Percentiles rank a stretch among this genome's conserved stretches.
These are phyloP conservation scores for Termitomyces sp. DNA, from an alignment of 768 basidiomycete species.

Conservation along the genomic window DNA sequence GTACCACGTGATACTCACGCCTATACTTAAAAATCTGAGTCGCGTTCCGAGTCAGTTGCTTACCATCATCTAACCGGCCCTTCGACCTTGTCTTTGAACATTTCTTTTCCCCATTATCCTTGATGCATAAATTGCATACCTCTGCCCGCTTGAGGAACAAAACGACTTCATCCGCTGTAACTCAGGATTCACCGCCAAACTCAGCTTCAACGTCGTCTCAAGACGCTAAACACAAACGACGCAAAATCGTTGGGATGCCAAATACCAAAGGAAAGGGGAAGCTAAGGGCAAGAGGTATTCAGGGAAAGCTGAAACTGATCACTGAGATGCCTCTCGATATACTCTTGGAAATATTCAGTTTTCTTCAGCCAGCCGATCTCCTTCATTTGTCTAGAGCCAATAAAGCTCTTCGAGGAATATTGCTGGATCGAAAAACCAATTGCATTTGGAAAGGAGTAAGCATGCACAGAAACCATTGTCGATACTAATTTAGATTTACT, in stretches of 20 bases:
- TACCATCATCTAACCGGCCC: not conserved
- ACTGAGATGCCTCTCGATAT: conserved; percentile 34
- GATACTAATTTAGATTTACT: not conserved
- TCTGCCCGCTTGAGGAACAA: conserved; percentile 8
- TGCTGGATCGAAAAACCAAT: conserved; percentile 22
- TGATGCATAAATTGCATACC: not conserved
- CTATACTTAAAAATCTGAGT: no score
- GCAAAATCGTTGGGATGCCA: not conserved
- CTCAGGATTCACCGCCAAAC: not conserved
- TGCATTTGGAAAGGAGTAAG: conserved; percentile 31
- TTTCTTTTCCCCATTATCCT: not conserved
- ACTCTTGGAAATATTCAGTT: conserved; percentile 35
- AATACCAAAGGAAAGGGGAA: not conserved
- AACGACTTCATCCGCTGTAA: not conserved
- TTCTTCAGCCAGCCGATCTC: conserved; percentile 38
- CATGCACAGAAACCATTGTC: not conserved
- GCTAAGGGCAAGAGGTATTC: not conserved
- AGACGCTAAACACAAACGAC: not conserved
- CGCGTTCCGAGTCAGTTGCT: not conserved
- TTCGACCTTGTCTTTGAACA: not conserved
- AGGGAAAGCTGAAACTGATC: conserved; percentile 23
- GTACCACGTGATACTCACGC: no score
- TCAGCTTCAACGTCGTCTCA: not conserved
- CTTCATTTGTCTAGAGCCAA: conserved; percentile 36
- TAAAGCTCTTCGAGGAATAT: conserved; percentile 30